Percentiles rank a stretch among this genome's conserved stretches.
phyloP scores from a whole-genome alignment of 2,329 filamentous ascomycete species.

The Monilinia fructigena region DNA sequence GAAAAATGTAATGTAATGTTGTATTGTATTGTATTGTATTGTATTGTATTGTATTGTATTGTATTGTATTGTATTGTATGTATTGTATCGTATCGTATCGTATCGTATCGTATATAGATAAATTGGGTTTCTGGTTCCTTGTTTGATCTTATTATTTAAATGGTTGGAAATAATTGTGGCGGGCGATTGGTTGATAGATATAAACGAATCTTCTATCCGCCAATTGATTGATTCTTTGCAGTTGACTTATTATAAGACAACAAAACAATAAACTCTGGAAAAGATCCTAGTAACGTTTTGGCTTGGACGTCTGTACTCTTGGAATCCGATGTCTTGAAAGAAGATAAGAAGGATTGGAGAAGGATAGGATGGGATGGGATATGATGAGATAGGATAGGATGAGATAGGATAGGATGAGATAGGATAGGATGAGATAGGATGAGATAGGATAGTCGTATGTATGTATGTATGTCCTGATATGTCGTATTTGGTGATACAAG shows the following conservation, averaged over 20 bases:
- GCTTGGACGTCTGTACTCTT: neutral
- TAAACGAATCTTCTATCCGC: neutral
- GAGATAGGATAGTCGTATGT: conserved; percentile 7
- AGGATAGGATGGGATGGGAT: neutral
- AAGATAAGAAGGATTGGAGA: neutral
- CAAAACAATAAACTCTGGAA: conserved; percentile 7
- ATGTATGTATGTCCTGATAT: neutral
- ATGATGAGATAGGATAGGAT: neutral
- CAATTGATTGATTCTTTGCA: neutral
- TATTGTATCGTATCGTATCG: too few relatives aligned
- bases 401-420: neutral
- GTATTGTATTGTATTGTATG: neutral
- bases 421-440: neutral
- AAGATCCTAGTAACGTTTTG: neutral
- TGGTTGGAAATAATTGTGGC: neutral
- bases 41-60: too few relatives aligned
- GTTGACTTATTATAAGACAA: neutral
- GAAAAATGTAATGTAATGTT: too few relatives aligned
- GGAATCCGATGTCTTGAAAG: conserved; percentile 1
- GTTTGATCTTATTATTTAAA: neutral
- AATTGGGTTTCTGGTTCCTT: neutral
- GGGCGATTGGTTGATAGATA: conserved; percentile 8
- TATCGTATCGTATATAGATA: neutral
- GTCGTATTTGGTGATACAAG: conserved; percentile 6
- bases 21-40: too few relatives aligned